Conservation (phyloP, 75 land plant species). For the Sequoia sempervirens region DNA sequence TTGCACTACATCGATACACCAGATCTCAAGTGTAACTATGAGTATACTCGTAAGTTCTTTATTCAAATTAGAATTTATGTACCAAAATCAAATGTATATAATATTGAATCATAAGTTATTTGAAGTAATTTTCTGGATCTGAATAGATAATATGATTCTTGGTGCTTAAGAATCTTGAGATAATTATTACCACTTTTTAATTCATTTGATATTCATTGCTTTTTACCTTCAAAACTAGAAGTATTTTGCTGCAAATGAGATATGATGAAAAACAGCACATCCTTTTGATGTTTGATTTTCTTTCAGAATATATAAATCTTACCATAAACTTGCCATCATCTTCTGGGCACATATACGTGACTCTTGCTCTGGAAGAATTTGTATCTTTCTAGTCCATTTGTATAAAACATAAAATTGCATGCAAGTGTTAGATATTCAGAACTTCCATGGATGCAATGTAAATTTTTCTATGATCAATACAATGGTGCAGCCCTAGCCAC, state of each 20-base stretch:
- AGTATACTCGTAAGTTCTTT: slow-evolving; percentile 42
- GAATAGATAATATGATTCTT: no score
- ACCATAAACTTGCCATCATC: no score
- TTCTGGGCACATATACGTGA: no score
- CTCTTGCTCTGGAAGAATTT: neutral
- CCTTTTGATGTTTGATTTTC: no score
- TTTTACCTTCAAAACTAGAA: neutral
- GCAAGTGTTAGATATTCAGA: no score
- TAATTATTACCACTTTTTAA: neutral
- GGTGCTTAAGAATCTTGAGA: neutral
- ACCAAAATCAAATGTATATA: neutral
- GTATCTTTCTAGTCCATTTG: neutral
- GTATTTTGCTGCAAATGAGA: neutral
- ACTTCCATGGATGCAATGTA: no score
- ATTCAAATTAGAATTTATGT: neutral
- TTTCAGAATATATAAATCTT: no score
- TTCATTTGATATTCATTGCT: neutral
- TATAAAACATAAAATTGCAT: neutral
- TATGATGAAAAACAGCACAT: no score
- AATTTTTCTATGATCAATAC: no score
- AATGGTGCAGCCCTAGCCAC: no score
- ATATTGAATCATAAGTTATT: neutral
- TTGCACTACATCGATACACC: slow-evolving; percentile 83
- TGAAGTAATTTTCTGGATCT: neutral
- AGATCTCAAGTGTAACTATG: slow-evolving; percentile 62